phyloP scores from a whole-genome alignment of 345 rosid genomes.

The Garcia nutans region DNA sequence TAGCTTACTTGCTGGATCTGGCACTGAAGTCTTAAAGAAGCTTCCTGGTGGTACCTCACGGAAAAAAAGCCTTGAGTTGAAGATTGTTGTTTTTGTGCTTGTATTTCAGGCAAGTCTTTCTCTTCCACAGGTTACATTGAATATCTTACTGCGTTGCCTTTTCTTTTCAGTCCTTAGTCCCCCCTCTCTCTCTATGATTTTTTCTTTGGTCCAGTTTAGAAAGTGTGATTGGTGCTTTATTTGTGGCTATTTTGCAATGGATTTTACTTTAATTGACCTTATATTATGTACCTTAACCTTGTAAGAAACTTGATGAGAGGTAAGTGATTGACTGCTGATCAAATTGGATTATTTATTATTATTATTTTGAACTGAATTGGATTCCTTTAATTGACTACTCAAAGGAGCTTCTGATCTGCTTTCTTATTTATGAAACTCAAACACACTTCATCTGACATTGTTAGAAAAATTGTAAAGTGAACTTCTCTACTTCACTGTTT shows the following conservation, averaged over 20 bases:
- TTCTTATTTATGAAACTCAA: background rate
- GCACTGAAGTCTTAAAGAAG: constrained; percentile 36
- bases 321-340: background rate
- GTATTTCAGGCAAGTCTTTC: constrained; percentile 82
- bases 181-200: no score
- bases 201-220: background rate
- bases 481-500: background rate
- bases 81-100: constrained; percentile 83
- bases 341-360: background rate
- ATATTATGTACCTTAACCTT: background rate
- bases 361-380: background rate
- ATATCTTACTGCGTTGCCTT: background rate
- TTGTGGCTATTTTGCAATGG: background rate
- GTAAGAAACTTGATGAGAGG: background rate
- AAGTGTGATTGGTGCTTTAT: background rate
- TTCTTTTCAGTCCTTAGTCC: background rate
- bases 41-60: constrained; percentile 25
- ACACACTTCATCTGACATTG: background rate
- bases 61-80: constrained; percentile 54
- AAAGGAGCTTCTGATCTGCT: background rate
- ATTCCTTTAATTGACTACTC: background rate
- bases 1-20: constrained; percentile 25
- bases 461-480: background rate
- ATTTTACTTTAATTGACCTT: background rate
- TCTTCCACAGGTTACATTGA: background rate